Conservation (phyloP, 495 filamentous ascomycete species). For the Sordaria brevicollis region DNA sequence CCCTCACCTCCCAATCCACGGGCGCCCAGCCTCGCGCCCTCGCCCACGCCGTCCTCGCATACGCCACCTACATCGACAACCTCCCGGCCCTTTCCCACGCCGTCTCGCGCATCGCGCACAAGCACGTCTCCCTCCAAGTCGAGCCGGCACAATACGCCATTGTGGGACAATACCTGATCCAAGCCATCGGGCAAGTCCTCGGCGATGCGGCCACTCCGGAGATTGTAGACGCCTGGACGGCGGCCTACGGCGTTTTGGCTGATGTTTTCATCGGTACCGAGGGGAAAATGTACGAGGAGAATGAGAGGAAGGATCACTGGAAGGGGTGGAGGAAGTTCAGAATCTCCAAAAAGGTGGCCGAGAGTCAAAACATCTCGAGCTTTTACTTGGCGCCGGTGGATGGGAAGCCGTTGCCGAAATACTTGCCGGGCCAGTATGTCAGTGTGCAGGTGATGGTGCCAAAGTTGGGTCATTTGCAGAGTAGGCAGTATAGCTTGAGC, state of each 20-base stretch:
- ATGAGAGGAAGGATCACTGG: slow-evolving; percentile 38
- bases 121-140: slow-evolving; percentile 64
- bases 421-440: slow-evolving; percentile 62
- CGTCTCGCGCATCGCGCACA: slow-evolving; percentile 65
- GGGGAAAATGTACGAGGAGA: slow-evolving; percentile 45
- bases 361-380: slow-evolving; percentile 50
- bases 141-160: slow-evolving; percentile 56
- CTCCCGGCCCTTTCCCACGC: slow-evolving; percentile 48
- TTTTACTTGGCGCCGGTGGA: slow-evolving; percentile 59
- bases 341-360: slow-evolving; percentile 47
- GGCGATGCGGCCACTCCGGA: slow-evolving; percentile 55
- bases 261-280: slow-evolving; percentile 57
- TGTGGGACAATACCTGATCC: slow-evolving; percentile 57
- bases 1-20: slow-evolving; percentile 51
- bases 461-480: slow-evolving; percentile 48
- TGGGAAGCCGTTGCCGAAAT: slow-evolving; percentile 44
- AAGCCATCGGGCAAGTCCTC: slow-evolving; percentile 56
- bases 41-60: slow-evolving; percentile 55
- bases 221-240: slow-evolving; percentile 56
- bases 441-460: slow-evolving; percentile 49
- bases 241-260: slow-evolving; percentile 55
- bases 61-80: slow-evolving; percentile 63
- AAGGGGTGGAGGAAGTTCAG: slow-evolving; percentile 56
- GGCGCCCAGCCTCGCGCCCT: slow-evolving; percentile 57
- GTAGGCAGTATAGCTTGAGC: slow-evolving; percentile 62